Percentiles rank a stretch among this genome's conserved stretches.
Evolutionary conservation across 208 protist species (phyloP).

Genomic region (Tritrichomonas foetus): DNA sequence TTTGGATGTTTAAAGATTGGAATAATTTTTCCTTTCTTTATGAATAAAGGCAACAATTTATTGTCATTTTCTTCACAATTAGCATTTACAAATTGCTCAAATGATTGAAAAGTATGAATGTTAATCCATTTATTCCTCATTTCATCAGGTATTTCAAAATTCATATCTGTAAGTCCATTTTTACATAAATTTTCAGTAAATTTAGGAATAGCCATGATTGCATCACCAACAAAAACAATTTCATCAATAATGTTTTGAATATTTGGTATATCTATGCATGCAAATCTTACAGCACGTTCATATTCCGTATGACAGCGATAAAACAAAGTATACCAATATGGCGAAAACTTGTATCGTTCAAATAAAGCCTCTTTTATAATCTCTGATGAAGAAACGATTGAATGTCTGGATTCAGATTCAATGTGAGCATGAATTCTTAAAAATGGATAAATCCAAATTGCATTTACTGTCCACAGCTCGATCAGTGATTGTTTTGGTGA

Average conservation of each 20-base stretch:
- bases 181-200: no score
- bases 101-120: not conserved
- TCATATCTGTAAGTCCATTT: no score
- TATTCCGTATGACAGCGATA: constrained; percentile 76
- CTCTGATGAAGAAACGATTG: constrained; percentile 80
- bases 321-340: constrained; percentile 91
- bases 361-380: constrained; percentile 58
- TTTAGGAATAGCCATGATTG: not conserved
- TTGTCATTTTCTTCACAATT: not conserved
- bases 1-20: constrained; percentile 74
- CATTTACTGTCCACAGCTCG: constrained; percentile 89
- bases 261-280: constrained; percentile 77
- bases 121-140: no score
- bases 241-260: constrained; percentile 57
- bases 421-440: constrained; percentile 88
- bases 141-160: no score
- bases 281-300: constrained; percentile 75
- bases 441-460: constrained; percentile 85
- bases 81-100: constrained; percentile 66
- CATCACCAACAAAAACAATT: no score
- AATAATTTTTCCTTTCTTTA: constrained; percentile 79
- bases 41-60: constrained; percentile 74
- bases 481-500: constrained; percentile 81
- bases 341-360: constrained; percentile 76
- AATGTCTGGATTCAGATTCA: constrained; percentile 89